These are phyloP conservation scores for Nitzschia inconspicua DNA, from an alignment of 108 stramenopile genomes.

Conservation along the genomic window DNA sequence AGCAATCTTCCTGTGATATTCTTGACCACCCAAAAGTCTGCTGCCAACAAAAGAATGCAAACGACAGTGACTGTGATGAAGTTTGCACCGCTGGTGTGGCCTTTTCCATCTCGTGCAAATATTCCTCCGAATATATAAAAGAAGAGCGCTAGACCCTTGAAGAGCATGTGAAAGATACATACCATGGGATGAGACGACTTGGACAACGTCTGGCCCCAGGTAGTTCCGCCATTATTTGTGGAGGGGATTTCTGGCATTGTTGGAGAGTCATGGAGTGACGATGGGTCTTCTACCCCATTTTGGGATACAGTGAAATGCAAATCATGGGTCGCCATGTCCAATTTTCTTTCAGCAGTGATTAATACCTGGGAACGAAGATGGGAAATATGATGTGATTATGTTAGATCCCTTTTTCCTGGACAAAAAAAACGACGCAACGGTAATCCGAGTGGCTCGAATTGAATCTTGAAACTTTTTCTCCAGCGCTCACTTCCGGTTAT, in stretches of 20 bases:
- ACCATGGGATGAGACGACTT: slow-evolving; percentile 83
- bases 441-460: too few species aligned
- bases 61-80: slow-evolving; percentile 88
- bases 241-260: slow-evolving; percentile 6
- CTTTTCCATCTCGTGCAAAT: slow-evolving; percentile 34
- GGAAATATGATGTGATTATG: too few species aligned
- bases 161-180: slow-evolving; percentile 88
- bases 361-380: too few species aligned
- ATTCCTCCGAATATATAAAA: slow-evolving; percentile 86
- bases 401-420: too few species aligned
- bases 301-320: slow-evolving; percentile 36
- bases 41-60: slow-evolving; percentile 88
- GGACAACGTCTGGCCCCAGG: slow-evolving; percentile 1
- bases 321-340: slow-evolving; percentile 30
- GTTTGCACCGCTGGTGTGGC: slow-evolving; percentile 40
- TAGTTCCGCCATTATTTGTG: neutral
- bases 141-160: slow-evolving; percentile 82
- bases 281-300: slow-evolving; percentile 34
- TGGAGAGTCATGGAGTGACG: slow-evolving; percentile 15
- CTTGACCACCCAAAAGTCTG: slow-evolving; percentile 98
- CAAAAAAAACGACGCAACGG: too few species aligned
- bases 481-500: too few species aligned
- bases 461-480: too few species aligned
- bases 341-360: too few species aligned
- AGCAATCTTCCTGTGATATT: slow-evolving; percentile 85